phyloP scores from a whole-genome alignment of 495 filamentous ascomycete genomes.

The Neurospora africana region DNA sequence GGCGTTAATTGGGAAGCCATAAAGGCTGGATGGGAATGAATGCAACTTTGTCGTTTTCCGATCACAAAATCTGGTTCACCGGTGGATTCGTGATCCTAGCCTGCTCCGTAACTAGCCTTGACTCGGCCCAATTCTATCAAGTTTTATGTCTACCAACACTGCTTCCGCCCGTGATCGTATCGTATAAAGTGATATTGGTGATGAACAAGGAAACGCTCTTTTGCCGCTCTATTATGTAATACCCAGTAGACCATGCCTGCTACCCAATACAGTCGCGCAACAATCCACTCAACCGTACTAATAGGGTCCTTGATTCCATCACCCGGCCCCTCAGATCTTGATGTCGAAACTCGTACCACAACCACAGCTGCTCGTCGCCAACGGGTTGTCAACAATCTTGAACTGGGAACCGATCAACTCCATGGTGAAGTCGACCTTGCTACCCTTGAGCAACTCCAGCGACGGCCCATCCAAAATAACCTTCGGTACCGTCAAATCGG shows the following conservation, averaged over 20 bases:
- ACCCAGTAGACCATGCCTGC: not conserved
- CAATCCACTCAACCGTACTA: not conserved
- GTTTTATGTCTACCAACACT: not conserved
- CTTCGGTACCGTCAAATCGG: conserved; percentile 44
- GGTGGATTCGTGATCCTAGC: conserved; percentile 15
- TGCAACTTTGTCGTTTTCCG: conserved; percentile 16
- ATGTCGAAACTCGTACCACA: conserved; percentile 99
- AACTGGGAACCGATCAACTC: conserved; percentile 98
- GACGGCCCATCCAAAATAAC: conserved; percentile 84
- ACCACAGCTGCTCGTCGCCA: conserved; percentile 87
- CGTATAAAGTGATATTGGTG: not conserved
- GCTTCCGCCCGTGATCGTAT: not conserved
- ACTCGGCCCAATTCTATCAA: conserved; percentile 15
- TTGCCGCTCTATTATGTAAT: not conserved
- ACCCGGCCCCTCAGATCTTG: conserved; percentile 34
- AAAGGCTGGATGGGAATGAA: conserved; percentile 22
- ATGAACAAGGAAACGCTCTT: not conserved
- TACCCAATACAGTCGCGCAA: not conserved
- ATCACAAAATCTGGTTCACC: conserved; percentile 10
- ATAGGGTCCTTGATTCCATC: not conserved
- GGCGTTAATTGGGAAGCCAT: conserved; percentile 21
- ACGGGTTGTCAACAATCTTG: conserved; percentile 86
- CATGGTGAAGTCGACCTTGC: conserved; percentile 89
- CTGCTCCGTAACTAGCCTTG: conserved; percentile 10
- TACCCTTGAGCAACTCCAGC: conserved; percentile 80